A percentile compares a stretch with the other conserved stretches of the same genome.
Evolutionary conservation across 23 red algal species (phyloP).

Genomic region (Gracilaria vermiculophylla): DNA sequence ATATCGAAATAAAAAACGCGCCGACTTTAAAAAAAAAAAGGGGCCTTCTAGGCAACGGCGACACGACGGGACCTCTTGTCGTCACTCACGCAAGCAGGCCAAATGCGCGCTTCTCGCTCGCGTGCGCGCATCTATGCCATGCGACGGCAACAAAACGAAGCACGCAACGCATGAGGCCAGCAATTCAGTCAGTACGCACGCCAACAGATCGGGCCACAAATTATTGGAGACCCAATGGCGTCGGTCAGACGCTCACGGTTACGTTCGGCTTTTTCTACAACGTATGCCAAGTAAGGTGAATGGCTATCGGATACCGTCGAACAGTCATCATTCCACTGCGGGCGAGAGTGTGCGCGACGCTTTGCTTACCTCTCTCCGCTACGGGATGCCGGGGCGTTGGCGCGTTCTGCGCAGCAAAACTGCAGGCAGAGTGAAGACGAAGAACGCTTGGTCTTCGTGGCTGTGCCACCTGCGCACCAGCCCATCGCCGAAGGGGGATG

Average conservation of each 20-base stretch:
- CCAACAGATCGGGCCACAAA: background rate
- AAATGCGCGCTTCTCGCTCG: too few relatives aligned
- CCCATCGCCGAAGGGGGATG: too few relatives aligned
- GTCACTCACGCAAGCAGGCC: too few relatives aligned
- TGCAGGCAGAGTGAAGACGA: too few relatives aligned
- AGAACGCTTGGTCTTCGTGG: too few relatives aligned
- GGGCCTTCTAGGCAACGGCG: too few relatives aligned
- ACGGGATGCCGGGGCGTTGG: background rate
- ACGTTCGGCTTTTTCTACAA: background rate
- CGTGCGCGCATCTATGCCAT: too few relatives aligned
- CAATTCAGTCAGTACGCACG: background rate
- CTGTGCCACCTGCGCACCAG: too few relatives aligned
- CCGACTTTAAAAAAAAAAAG: too few relatives aligned
- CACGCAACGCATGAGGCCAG: background rate
- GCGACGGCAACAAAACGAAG: background rate
- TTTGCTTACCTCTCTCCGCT: background rate
- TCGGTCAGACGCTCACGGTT: background rate
- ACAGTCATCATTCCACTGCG: constrained; percentile 18
- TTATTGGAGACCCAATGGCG: background rate
- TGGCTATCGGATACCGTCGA: constrained; percentile 35
- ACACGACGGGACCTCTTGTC: too few relatives aligned
- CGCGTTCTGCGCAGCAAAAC: background rate
- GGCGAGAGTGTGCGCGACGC: background rate
- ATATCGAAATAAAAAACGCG: too few relatives aligned
- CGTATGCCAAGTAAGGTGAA: constrained; percentile 13